Conservation (phyloP, 2,329 filamentous ascomycete genomes). For the Laburnicola sp. region DNA sequence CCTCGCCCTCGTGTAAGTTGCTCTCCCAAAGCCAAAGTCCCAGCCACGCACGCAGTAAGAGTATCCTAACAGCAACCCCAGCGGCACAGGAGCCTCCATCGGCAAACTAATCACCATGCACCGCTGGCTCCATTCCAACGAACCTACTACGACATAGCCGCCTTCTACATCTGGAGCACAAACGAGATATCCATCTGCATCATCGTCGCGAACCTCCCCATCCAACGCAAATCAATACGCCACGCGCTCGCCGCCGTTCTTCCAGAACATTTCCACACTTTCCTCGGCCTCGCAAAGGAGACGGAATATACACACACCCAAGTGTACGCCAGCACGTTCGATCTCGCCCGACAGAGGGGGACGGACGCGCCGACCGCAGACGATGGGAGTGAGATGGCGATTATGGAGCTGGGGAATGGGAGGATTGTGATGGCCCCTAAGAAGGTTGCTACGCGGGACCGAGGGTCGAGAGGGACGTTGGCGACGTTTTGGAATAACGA, state of each 20-base stretch:
- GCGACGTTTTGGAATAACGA: conserved; percentile 3
- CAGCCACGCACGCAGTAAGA: background rate
- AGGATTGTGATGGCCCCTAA: conserved; percentile 4
- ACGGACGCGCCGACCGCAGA: background rate
- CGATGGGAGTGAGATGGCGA: conserved; percentile 11
- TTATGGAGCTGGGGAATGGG: conserved; percentile 13
- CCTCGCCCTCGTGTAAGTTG: conserved; percentile 14
- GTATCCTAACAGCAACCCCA: background rate
- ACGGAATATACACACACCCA: background rate
- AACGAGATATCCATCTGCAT: conserved; percentile 21
- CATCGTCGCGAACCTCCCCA: conserved; percentile 18
- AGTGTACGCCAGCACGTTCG: background rate
- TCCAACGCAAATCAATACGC: conserved; percentile 14
- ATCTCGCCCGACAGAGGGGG: background rate
- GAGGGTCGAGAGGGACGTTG: background rate
- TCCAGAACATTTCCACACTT: conserved; percentile 2
- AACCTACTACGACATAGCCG: conserved; percentile 16
- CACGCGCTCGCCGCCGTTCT: background rate
- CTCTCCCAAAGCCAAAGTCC: background rate
- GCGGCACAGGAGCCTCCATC: conserved; percentile 3
- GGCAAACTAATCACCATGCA: background rate
- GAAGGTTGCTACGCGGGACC: background rate
- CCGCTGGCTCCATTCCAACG: conserved; percentile 10
- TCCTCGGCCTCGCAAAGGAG: background rate
- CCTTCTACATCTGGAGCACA: conserved; percentile 17